Evolutionary conservation across 108 stramenopile species (phyloP).

Genomic region (Schizochytrium sp.): DNA sequence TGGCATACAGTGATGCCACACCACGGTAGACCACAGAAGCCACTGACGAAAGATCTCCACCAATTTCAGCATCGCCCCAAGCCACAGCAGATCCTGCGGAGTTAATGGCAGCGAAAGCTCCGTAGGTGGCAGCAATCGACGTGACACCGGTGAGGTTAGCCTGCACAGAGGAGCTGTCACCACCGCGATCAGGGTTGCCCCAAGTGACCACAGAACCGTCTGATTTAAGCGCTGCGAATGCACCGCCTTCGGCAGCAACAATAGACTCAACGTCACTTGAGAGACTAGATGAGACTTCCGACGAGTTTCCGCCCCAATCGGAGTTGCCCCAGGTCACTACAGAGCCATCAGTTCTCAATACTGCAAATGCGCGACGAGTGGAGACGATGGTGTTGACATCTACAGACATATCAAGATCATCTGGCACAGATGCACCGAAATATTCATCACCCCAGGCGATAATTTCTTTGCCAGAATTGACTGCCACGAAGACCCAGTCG

Average conservation of each 20-base stretch:
- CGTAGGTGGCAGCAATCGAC: not conserved
- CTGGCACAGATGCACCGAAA: not conserved
- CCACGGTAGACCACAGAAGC: not conserved
- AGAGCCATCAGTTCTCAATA: not conserved
- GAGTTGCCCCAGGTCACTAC: slow-evolving; percentile 31
- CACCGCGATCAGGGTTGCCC: not conserved
- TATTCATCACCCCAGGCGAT: slow-evolving; percentile 54
- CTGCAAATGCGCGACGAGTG: slow-evolving; percentile 9
- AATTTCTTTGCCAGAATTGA: slow-evolving; percentile 39
- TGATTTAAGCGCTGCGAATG: slow-evolving; percentile 30
- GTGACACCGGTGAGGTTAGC: not conserved
- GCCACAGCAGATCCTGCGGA: not conserved
- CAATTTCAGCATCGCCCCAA: not conserved
- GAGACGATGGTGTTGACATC: not conserved
- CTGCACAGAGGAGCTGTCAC: slow-evolving; percentile 27
- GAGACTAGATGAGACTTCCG: not conserved
- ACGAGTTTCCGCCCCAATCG: slow-evolving; percentile 6
- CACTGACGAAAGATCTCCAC: not conserved
- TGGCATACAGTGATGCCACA: not conserved
- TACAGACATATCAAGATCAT: slow-evolving; percentile 19
- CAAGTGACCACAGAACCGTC: slow-evolving; percentile 53
- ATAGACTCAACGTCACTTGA: not conserved
- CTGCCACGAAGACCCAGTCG: slow-evolving; percentile 20
- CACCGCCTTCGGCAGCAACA: slow-evolving; percentile 36
- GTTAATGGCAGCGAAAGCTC: slow-evolving; percentile 18